Percentiles rank a stretch among this genome's conserved stretches.
Conservation (phyloP, 805 yeast genomes). For the Zygotorulaspora chibaensis region DNA sequence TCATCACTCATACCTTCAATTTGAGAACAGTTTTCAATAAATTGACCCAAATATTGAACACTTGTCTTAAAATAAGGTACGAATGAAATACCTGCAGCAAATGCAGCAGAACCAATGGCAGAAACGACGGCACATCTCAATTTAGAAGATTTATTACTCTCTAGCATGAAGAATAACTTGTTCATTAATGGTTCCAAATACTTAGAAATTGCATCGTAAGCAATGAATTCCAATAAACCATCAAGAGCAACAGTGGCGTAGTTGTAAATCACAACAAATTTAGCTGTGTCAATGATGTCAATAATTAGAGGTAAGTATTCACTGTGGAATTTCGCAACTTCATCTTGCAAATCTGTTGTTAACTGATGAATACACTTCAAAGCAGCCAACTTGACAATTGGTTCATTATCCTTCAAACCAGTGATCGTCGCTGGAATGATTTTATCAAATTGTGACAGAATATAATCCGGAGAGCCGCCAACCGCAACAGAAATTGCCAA, state of each 20-base stretch:
- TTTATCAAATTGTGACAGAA: conserved; percentile 68
- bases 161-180: conserved; percentile 79
- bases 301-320: conserved; percentile 81
- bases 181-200: conserved; percentile 89
- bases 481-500: conserved; percentile 77
- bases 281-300: conserved; percentile 79
- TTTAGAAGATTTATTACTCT: conserved; percentile 64
- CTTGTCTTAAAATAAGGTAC: conserved; percentile 82
- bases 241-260: conserved; percentile 90
- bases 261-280: conserved; percentile 78
- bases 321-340: conserved; percentile 79
- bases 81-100: conserved; percentile 86
- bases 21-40: conserved; percentile 61
- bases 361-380: conserved; percentile 73
- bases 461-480: conserved; percentile 91
- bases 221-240: conserved; percentile 86
- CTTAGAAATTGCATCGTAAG: conserved; percentile 73
- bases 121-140: conserved; percentile 80
- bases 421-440: conserved; percentile 66
- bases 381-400: conserved; percentile 80
- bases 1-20: conserved; percentile 80
- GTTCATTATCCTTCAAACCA: conserved; percentile 73
- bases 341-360: conserved; percentile 79
- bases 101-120: conserved; percentile 96
- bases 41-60: conserved; percentile 76